These are phyloP conservation scores for Galeopsis tetrahit DNA, from an alignment of 257 asterid genomes.

Conservation along the genomic window DNA sequence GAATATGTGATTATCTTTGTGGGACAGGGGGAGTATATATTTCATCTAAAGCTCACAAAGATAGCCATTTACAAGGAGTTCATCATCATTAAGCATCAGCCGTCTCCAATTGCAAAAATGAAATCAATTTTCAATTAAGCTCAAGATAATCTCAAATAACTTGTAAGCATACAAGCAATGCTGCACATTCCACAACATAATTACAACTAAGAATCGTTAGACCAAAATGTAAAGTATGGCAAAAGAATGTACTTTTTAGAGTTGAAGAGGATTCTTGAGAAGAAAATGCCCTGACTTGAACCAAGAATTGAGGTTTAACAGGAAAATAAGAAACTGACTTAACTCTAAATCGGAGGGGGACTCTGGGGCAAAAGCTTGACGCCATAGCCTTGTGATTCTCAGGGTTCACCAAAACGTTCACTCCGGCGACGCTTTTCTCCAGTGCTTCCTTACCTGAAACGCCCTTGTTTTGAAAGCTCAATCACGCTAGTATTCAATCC, in stretches of 20 bases:
- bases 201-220: neutral
- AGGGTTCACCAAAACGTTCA: too few species aligned
- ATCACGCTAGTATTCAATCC: too few species aligned
- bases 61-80: neutral
- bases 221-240: neutral
- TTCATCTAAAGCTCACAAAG: neutral
- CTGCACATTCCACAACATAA: neutral
- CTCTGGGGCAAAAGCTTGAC: slow-evolving; percentile 54
- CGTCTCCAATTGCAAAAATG: neutral
- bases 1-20: too few species aligned
- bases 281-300: slow-evolving; percentile 57
- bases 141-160: slow-evolving; percentile 4
- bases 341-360: slow-evolving; percentile 35
- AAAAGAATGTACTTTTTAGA: slow-evolving; percentile 50
- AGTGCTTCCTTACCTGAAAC: too few species aligned
- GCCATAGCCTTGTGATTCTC: slow-evolving; percentile 46
- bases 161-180: neutral
- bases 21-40: too few species aligned
- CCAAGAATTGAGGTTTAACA: slow-evolving; percentile 37
- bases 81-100: neutral
- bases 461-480: too few species aligned
- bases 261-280: slow-evolving; percentile 51
- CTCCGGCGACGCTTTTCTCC: too few species aligned
- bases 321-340: slow-evolving; percentile 44
- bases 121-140: neutral